Base-by-base conservation (phyloP, 306 rosid species). In the Heteromeles arbutifolia region DNA sequence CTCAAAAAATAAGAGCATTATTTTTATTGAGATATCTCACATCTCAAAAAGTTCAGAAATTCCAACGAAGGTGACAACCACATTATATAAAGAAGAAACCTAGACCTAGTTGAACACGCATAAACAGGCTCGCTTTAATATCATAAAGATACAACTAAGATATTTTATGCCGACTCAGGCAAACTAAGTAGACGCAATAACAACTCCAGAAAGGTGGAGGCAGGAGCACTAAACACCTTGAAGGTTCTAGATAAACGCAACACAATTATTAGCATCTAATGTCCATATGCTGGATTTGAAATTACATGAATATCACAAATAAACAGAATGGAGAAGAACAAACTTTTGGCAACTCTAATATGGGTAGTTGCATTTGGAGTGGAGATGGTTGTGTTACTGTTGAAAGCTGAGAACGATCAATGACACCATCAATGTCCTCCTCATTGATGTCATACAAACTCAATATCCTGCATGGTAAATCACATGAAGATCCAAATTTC, bases 341-440 rank as follows among this genome's bases (percentile, higher is more conserved):
- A 82, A 92, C 98, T 84, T 95, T 95, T 65, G 90, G 88, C 90
- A 95, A 88, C 84, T 92, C 98, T 74, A 92, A 76, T 69, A 95
- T 89, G 31, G 98, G 98, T 77, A 95, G 89, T 62, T 89, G 98
- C 50, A 81, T 84, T 83, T 92, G 92, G 69, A 95, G 92, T 14
- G 90, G 73, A 76, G 91, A 85, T 71, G 90, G 78, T 80, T 90
- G 96, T 65, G 92, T 74, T 58, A 81, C 73, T 79, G 90, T 67
- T 74, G 90, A 83, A 78, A 86, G 84, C 69, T 89, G 93, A n/a
- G 91, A 87, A 74, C 69, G 86, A 43, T 90, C 97, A 77, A 76
- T 74, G 73, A 84, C 82, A 79, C 84, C 86, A 70, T 95, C 98
- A 19, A 79, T 78, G 74, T 95, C 98, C 79, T 92, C 97, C 74